Percentiles rank a stretch among this genome's conserved stretches.
phyloP scores from a whole-genome alignment of 768 basidiomycete species.

The Cystofilobasidium bisporidii region DNA sequence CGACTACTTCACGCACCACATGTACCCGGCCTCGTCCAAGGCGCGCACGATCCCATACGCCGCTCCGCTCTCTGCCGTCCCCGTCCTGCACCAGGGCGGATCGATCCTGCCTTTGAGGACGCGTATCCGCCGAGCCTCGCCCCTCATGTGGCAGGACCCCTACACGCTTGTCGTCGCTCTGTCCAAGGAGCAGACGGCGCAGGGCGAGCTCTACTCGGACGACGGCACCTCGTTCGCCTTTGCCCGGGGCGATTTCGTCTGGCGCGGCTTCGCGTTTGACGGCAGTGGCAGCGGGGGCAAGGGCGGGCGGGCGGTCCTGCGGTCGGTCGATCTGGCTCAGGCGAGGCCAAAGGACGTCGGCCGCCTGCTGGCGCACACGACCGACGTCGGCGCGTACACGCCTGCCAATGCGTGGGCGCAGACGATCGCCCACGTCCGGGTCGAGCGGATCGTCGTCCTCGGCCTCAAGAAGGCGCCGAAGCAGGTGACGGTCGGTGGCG shows the following conservation, averaged over 20 bases:
- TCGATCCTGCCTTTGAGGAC: slow-evolving; percentile 80
- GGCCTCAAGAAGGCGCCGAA: slow-evolving; percentile 56
- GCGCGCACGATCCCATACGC: slow-evolving; percentile 55
- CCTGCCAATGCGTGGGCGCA: slow-evolving; percentile 59
- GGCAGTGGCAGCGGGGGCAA: slow-evolving; percentile 35
- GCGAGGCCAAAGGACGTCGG: slow-evolving; percentile 46
- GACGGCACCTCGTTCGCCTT: slow-evolving; percentile 79
- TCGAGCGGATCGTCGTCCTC: slow-evolving; percentile 71
- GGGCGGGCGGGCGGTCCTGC: slow-evolving; percentile 42
- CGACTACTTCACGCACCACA: slow-evolving; percentile 68
- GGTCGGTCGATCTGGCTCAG: slow-evolving; percentile 49
- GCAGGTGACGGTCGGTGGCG: slow-evolving; percentile 41
- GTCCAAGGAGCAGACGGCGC: slow-evolving; percentile 49
- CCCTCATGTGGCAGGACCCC: slow-evolving; percentile 81
- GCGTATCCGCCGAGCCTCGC: slow-evolving; percentile 72
- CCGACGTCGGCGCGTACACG: slow-evolving; percentile 42
- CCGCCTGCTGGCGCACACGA: slow-evolving; percentile 34
- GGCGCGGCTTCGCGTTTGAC: slow-evolving; percentile 64
- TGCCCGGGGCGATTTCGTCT: slow-evolving; percentile 66
- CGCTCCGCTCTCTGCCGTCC: slow-evolving; percentile 68
- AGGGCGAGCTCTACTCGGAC: slow-evolving; percentile 86
- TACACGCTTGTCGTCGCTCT: slow-evolving; percentile 83
- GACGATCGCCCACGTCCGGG: slow-evolving; percentile 56
- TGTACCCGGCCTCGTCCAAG: slow-evolving; percentile 44
- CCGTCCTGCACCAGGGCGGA: slow-evolving; percentile 80